phyloP scores from a whole-genome alignment of 176 grass and related monocot genomes.

The Cenchrus fungigraminus region DNA sequence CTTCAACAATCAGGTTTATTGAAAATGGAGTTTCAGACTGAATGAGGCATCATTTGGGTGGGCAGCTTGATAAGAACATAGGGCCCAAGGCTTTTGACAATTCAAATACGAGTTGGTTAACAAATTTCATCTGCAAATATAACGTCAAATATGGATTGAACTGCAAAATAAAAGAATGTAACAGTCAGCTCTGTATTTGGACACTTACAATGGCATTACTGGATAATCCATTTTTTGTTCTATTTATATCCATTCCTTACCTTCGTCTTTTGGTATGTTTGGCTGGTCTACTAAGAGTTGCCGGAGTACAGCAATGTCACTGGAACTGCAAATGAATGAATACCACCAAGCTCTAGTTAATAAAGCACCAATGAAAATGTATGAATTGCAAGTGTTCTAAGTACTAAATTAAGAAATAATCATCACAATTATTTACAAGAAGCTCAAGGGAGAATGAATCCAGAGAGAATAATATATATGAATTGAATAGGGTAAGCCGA shows the following conservation, averaged over 20 bases:
- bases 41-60: not conserved
- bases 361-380: not conserved
- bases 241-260: slow-evolving; percentile 36
- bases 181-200: slow-evolving; percentile 12
- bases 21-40: not conserved
- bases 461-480: not conserved
- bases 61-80: slow-evolving; percentile 11
- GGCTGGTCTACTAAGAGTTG: slow-evolving; percentile 83
- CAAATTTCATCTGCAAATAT: slow-evolving; percentile 83
- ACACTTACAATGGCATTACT: not conserved
- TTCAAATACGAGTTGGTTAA: slow-evolving; percentile 18
- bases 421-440: not conserved
- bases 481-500: not conserved
- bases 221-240: not conserved
- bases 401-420: not conserved
- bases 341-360: slow-evolving; percentile 4
- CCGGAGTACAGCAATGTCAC: slow-evolving; percentile 58
- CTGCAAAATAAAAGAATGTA: slow-evolving; percentile 52
- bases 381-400: not conserved
- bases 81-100: not conserved
- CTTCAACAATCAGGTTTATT: slow-evolving; percentile 4
- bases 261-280: slow-evolving; percentile 89
- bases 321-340: slow-evolving; percentile 58
- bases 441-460: not conserved
- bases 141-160: slow-evolving; percentile 79